Percentiles rank a stretch among this genome's conserved stretches.
Conservation (phyloP, 495 filamentous ascomycete genomes). For the Xylaria intraflava region DNA sequence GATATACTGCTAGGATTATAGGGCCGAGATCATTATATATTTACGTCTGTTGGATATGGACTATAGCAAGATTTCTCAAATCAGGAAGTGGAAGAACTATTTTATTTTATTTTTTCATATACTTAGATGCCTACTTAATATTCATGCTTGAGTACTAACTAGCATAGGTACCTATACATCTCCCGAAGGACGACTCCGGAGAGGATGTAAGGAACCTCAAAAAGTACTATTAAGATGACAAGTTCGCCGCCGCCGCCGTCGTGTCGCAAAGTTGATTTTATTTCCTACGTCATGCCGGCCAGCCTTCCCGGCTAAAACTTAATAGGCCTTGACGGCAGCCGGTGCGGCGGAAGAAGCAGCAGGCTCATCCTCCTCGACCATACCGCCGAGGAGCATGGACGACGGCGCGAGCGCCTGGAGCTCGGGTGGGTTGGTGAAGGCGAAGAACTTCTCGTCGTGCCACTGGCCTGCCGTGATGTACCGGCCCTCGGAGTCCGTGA, state of each 20-base stretch:
- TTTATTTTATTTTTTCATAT: no score
- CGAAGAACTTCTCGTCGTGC: slow-evolving; percentile 54
- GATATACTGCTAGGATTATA: no score
- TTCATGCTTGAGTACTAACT: no score
- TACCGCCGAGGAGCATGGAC: slow-evolving; percentile 40
- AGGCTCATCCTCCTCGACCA: slow-evolving; percentile 36
- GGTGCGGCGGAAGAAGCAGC: not conserved
- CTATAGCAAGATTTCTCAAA: no score
- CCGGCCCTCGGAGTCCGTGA: slow-evolving; percentile 45
- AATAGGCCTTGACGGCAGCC: slow-evolving; percentile 9
- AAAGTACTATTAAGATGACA: no score
- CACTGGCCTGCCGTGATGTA: slow-evolving; percentile 44
- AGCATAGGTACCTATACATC: no score
- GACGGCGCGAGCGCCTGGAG: slow-evolving; percentile 37
- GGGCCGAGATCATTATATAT: no score
- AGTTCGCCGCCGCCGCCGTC: not conserved
- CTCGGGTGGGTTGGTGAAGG: slow-evolving; percentile 42
- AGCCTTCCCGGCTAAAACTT: not conserved
- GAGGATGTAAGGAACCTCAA: no score
- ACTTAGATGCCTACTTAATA: no score
- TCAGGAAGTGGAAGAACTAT: no score
- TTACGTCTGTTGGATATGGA: no score
- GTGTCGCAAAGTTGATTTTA: not conserved
- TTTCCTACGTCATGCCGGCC: not conserved
- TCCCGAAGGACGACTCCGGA: no score